A percentile compares a stretch with the other conserved stretches of the same genome.
Conservation (phyloP, 768 basidiomycete genomes). For the Gymnopilus junonius region DNA sequence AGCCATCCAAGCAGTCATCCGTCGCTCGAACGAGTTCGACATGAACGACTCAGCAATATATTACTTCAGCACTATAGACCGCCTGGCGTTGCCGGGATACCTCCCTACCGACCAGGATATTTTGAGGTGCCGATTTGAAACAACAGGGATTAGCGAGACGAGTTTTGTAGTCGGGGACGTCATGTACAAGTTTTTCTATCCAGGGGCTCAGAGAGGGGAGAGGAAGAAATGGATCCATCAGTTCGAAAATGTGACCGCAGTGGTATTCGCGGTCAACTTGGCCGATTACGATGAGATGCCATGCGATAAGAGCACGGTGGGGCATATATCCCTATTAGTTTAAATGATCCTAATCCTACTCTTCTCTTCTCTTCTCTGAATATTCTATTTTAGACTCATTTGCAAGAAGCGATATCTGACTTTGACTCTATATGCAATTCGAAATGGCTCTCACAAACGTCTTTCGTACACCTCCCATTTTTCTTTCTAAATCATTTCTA, state of each 20-base stretch:
- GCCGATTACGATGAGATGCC: slow-evolving; percentile 98
- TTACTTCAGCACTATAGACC: slow-evolving; percentile 91
- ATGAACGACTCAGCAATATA: slow-evolving; percentile 96
- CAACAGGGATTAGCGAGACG: slow-evolving; percentile 97
- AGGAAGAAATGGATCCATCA: slow-evolving; percentile 97
- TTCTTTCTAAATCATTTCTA: background rate
- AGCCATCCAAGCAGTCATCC: slow-evolving; percentile 81
- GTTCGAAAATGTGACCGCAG: slow-evolving; percentile 91
- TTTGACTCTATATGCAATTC: slow-evolving; percentile 99
- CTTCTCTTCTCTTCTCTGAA: background rate
- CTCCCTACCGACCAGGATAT: slow-evolving; percentile 96
- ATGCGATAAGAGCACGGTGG: slow-evolving; percentile 91
- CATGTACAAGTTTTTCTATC: slow-evolving; percentile 91
- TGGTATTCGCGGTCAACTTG: slow-evolving; percentile 91
- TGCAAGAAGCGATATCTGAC: slow-evolving; percentile 94
- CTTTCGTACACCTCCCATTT: slow-evolving; percentile 65
- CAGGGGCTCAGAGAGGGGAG: slow-evolving; percentile 87
- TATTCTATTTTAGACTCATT: slow-evolving; percentile 70
- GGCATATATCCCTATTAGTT: slow-evolving; percentile 39
- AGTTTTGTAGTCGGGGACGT: slow-evolving; percentile 94
- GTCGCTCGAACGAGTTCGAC: slow-evolving; percentile 90
- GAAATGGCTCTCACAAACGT: slow-evolving; percentile 94
- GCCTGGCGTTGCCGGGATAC: slow-evolving; percentile 78
- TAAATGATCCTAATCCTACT: background rate
- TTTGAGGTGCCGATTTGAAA: slow-evolving; percentile 91